Conservation (phyloP, 306 rosid genomes). For the Argentina anserina region DNA sequence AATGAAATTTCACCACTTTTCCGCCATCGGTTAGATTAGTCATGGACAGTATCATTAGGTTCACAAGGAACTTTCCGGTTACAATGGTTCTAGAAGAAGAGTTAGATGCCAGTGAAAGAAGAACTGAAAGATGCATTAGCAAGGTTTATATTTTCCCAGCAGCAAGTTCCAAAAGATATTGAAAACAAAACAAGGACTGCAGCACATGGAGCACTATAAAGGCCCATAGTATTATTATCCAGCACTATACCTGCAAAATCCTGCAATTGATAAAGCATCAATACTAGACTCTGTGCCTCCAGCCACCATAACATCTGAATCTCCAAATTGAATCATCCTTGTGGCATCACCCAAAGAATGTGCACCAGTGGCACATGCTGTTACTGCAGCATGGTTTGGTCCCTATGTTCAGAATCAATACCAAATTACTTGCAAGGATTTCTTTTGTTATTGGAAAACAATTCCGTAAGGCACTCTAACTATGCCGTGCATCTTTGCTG, state of each 20-base stretch:
- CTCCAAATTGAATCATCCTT: conserved; percentile 97
- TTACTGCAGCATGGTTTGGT: conserved; percentile 91
- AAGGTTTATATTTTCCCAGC: background rate
- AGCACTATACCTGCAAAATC: conserved; percentile 67
- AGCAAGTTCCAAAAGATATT: background rate
- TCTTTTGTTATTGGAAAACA: conserved; percentile 4
- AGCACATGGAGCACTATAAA: background rate
- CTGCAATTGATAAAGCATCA: conserved; percentile 89
- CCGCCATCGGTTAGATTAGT: background rate
- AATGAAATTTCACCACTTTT: background rate
- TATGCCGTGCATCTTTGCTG: conserved; percentile 7
- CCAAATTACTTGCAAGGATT: conserved; percentile 10
- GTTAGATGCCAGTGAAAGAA: background rate
- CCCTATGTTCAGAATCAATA: conserved; percentile 43
- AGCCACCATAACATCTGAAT: conserved; percentile 94
- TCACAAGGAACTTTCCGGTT: background rate
- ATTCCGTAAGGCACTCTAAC: background rate
- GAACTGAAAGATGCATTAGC: background rate
- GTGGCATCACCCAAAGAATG: conserved; percentile 92
- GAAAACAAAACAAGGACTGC: background rate
- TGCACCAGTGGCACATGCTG: conserved; percentile 96
- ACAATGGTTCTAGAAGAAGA: background rate
- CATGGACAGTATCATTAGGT: background rate
- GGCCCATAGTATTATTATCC: background rate
- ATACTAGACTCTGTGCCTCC: conserved; percentile 98